Evolutionary conservation across 352 stramenopile genomes (phyloP).

Genomic region (Phytophthora crassamura): DNA sequence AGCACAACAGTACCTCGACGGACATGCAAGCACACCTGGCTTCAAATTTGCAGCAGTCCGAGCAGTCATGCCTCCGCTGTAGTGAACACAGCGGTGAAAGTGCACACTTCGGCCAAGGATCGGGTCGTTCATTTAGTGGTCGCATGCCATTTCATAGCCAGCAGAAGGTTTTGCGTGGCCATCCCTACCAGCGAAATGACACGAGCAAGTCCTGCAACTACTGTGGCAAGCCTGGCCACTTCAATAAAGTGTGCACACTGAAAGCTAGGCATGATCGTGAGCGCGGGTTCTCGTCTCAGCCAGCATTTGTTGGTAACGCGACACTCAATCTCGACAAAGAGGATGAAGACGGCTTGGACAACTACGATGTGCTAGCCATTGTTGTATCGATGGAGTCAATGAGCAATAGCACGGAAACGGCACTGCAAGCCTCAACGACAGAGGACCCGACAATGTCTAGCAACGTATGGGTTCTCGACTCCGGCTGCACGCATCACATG

Average conservation of each 20-base stretch:
- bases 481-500: conserved; percentile 12
- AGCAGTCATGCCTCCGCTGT: no score
- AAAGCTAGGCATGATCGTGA: conserved; percentile 15
- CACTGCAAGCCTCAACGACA: no score
- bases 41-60: not conserved
- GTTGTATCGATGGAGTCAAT: not conserved
- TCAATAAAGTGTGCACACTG: not conserved
- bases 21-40: conserved; percentile 1
- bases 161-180: no score
- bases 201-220: conserved; percentile 1
- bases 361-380: not conserved
- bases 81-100: not conserved
- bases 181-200: not conserved
- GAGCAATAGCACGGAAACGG: not conserved
- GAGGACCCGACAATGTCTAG: no score
- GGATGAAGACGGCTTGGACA: conserved; percentile 4
- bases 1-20: not conserved
- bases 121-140: no score
- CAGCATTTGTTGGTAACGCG: no score
- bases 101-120: conserved; percentile 4
- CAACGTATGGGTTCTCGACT: no score
- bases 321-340: no score
- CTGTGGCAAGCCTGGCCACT: not conserved
- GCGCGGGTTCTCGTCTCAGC: conserved; percentile 1
- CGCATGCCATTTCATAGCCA: no score